These are phyloP conservation scores for Linnemannia elongata DNA, from an alignment of 192 early-diverging fungal genomes.

Conservation along the genomic window DNA sequence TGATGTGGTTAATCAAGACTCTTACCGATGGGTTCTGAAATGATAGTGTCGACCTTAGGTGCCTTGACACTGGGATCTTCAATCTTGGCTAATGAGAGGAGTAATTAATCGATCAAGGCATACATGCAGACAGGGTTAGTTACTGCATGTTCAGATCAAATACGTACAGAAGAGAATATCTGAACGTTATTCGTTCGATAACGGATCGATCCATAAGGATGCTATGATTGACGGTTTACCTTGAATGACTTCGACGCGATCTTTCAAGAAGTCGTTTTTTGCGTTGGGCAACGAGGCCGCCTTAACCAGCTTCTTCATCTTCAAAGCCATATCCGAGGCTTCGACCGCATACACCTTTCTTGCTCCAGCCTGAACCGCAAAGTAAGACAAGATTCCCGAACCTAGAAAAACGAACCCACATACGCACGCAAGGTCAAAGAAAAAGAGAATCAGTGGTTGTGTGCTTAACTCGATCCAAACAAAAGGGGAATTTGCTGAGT, in stretches of 20 bases:
- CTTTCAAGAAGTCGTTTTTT: conserved; percentile 81
- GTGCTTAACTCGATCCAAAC: too few relatives aligned
- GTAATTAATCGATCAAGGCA: neutral
- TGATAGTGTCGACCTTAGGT: conserved; percentile 92
- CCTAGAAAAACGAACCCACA: conserved; percentile 42
- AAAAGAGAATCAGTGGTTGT: neutral
- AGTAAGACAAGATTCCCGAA: conserved; percentile 95
- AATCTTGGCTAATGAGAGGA: conserved; percentile 76
- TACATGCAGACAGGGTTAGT: neutral
- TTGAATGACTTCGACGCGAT: conserved; percentile 86
- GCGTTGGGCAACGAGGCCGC: conserved; percentile 69
- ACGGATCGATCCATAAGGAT: neutral
- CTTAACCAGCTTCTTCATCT: conserved; percentile 87
- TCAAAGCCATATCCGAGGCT: conserved; percentile 93
- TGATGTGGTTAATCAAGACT: neutral
- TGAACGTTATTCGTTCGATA: too few relatives aligned
- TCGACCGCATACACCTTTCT: conserved; percentile 95
- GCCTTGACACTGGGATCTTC: conserved; percentile 81
- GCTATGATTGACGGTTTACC: conserved; percentile 56
- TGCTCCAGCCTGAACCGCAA: conserved; percentile 96
- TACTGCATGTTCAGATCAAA: neutral
- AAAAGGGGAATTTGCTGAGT: too few relatives aligned
- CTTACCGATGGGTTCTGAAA: conserved; percentile 93
- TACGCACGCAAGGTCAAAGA: neutral
- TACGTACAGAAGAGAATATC: neutral